phyloP scores from a whole-genome alignment of 441 rosid species.

The Arabidopsis hybrid region DNA sequence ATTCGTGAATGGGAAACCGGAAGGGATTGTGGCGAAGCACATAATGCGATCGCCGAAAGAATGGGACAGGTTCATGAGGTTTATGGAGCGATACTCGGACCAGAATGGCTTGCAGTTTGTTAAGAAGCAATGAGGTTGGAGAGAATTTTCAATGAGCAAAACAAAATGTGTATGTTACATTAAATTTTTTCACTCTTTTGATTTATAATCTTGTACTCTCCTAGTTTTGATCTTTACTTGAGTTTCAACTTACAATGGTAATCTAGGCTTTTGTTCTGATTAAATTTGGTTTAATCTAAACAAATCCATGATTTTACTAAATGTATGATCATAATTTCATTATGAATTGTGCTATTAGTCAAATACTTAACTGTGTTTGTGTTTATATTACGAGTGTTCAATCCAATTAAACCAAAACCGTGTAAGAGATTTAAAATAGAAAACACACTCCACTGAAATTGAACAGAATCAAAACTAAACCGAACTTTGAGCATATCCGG shows the following conservation, averaged over 20 bases:
- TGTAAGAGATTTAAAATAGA: not conserved
- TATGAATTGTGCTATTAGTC: not conserved
- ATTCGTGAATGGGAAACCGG: slow-evolving; percentile 89
- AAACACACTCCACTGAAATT: too few species aligned
- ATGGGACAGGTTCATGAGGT: slow-evolving; percentile 98
- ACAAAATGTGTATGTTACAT: not conserved
- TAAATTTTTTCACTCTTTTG: slow-evolving; percentile 10
- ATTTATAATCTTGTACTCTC: slow-evolving; percentile 24
- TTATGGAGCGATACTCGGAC: slow-evolving; percentile 93
- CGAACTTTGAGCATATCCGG: not conserved
- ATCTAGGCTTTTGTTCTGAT: not conserved
- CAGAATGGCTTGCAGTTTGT: slow-evolving; percentile 84
- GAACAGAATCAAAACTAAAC: not conserved
- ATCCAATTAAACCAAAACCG: not conserved
- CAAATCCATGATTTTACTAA: not conserved
- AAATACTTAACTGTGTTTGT: not conserved
- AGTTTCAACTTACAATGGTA: slow-evolving; percentile 8
- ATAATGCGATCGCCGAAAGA: slow-evolving; percentile 82
- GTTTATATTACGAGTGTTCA: not conserved
- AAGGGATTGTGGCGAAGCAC: slow-evolving; percentile 83
- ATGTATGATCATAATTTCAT: not conserved
- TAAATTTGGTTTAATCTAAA: not conserved
- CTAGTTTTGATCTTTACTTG: slow-evolving; percentile 28
- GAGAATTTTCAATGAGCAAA: slow-evolving; percentile 9
- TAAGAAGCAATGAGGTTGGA: slow-evolving; percentile 62